Percentiles rank a stretch among this genome's conserved stretches.
phyloP scores from a whole-genome alignment of 768 basidiomycete species.

The Asterophora parasitica region DNA sequence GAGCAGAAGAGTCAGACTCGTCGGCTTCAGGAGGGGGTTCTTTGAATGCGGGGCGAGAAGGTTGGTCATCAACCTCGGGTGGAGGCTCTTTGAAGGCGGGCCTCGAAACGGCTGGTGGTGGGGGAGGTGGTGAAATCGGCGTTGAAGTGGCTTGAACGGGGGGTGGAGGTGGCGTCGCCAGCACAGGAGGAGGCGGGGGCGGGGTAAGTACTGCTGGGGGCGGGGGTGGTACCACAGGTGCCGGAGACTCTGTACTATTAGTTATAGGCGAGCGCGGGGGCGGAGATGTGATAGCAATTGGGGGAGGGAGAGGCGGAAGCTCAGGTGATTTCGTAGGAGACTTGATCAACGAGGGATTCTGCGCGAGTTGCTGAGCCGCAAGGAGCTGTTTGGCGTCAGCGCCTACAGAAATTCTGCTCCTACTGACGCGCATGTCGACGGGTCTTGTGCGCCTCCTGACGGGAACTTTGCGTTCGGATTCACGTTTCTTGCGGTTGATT shows the following conservation, averaged over 20 bases:
- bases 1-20: constrained; percentile 23
- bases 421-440: constrained; percentile 83
- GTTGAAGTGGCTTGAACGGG: constrained; percentile 21
- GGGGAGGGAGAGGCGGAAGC: constrained; percentile 25
- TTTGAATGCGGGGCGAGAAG: constrained; percentile 47
- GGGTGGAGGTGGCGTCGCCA: constrained; percentile 24
- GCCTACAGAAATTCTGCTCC: constrained; percentile 69
- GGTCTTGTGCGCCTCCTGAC: constrained; percentile 82
- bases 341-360: constrained; percentile 41
- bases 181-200: constrained; percentile 25
- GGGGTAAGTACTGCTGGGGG: constrained; percentile 15
- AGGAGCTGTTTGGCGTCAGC: constrained; percentile 68
- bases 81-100: constrained; percentile 57
- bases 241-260: constrained; percentile 11
- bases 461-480: constrained; percentile 82
- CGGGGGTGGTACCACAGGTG: constrained; percentile 21
- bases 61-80: constrained; percentile 40
- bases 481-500: constrained; percentile 79
- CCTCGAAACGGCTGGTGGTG: constrained; percentile 21
- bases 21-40: constrained; percentile 61
- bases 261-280: constrained; percentile 20
- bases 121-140: constrained; percentile 15
- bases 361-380: constrained; percentile 62
- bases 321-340: constrained; percentile 30
- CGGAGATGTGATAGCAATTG: constrained; percentile 15